Evolutionary conservation across 2,329 filamentous ascomycete genomes (phyloP).

Genomic region (Biscogniauxia sp.): DNA sequence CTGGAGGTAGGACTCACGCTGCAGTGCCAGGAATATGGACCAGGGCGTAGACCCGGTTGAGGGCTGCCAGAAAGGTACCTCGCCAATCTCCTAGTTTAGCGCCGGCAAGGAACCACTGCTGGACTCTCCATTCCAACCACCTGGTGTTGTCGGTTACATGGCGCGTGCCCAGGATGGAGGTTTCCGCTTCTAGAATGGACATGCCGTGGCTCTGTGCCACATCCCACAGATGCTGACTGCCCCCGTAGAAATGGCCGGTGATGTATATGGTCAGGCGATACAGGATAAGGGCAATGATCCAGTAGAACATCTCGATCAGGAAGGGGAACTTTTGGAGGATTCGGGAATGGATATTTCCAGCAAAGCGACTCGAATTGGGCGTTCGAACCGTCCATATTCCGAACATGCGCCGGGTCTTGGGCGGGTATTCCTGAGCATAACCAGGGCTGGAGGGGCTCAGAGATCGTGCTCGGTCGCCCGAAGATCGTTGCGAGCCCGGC

Average conservation of each 20-base stretch:
- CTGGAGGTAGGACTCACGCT: conserved; percentile 30
- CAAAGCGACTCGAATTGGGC: conserved; percentile 58
- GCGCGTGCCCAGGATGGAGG: conserved; percentile 25
- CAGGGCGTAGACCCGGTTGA: conserved; percentile 48
- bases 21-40: conserved; percentile 52
- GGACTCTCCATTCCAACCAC: conserved; percentile 40
- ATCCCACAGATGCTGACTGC: conserved; percentile 43
- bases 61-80: conserved; percentile 38
- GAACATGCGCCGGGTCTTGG: conserved; percentile 30
- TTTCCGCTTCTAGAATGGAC: conserved; percentile 42
- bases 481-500: conserved; percentile 20
- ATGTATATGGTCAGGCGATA: conserved; percentile 58
- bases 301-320: conserved; percentile 72
- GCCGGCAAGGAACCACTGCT: conserved; percentile 31
- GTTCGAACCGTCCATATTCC: conserved; percentile 38
- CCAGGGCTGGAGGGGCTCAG: conserved; percentile 2
- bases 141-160: conserved; percentile 29
- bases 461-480: conserved; percentile 10
- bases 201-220: conserved; percentile 44
- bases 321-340: conserved; percentile 65
- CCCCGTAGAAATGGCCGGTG: conserved; percentile 50
- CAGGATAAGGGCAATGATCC: conserved; percentile 63
- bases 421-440: conserved; percentile 21
- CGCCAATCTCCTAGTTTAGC: conserved; percentile 36
- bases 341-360: conserved; percentile 55